Conservation (phyloP, 805 yeast species). For the Tetrapisispora arboricola region DNA sequence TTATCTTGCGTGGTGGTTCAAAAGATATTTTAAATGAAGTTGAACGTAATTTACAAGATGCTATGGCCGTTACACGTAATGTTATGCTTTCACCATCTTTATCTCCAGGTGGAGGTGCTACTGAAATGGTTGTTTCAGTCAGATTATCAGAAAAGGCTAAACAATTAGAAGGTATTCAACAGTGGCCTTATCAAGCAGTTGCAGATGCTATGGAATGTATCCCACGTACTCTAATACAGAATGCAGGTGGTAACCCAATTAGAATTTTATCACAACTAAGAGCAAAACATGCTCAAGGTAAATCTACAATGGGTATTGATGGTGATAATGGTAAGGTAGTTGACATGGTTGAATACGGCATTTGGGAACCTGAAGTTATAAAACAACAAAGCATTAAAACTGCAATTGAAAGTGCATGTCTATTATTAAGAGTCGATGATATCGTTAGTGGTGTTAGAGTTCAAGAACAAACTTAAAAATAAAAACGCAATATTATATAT, state of each 20-base stretch:
- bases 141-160: slow-evolving; percentile 83
- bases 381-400: slow-evolving; percentile 95
- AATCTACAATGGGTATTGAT: slow-evolving; percentile 78
- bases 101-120: slow-evolving; percentile 99
- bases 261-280: slow-evolving; percentile 81
- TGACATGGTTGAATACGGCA: slow-evolving; percentile 91
- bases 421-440: slow-evolving; percentile 91
- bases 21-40: slow-evolving; percentile 93
- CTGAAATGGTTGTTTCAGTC: slow-evolving; percentile 96
- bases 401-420: slow-evolving; percentile 94
- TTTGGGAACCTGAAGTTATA: slow-evolving; percentile 99
- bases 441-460: slow-evolving; percentile 92
- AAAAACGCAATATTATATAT: not conserved
- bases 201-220: slow-evolving; percentile 98
- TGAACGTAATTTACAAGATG: slow-evolving; percentile 95
- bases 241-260: slow-evolving; percentile 95
- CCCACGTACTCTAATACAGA: slow-evolving; percentile 94
- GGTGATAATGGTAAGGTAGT: slow-evolving; percentile 92
- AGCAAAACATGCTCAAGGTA: slow-evolving; percentile 93
- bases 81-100: slow-evolving; percentile 89
- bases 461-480: slow-evolving; percentile 19
- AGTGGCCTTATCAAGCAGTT: slow-evolving; percentile 98
- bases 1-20: slow-evolving; percentile 89
- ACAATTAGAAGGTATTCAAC: slow-evolving; percentile 85
- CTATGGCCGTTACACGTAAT: slow-evolving; percentile 95